These are phyloP conservation scores for Daldinia eschscholtzii DNA, from an alignment of 2,329 filamentous ascomycete genomes.

Conservation along the genomic window DNA sequence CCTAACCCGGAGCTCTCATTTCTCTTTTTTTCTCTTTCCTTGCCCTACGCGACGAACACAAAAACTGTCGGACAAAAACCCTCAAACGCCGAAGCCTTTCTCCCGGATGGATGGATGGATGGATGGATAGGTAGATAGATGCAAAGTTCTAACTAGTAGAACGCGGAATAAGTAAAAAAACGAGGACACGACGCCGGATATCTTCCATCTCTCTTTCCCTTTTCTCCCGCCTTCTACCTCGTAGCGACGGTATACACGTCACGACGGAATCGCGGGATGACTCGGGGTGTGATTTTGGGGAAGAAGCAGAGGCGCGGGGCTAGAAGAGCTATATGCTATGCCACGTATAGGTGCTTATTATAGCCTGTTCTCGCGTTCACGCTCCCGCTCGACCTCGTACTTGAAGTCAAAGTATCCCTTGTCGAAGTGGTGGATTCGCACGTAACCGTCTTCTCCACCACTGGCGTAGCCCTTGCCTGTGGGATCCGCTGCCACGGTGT, in stretches of 20 bases:
- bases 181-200: conserved; percentile 26
- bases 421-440: conserved; percentile 98
- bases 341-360: conserved; percentile 27
- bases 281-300: conserved; percentile 4
- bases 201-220: conserved; percentile 23
- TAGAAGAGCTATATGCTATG: not conserved
- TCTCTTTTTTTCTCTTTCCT: conserved; percentile 21
- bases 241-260: not conserved
- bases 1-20: conserved; percentile 15
- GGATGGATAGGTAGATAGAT: conserved; percentile 20
- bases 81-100: conserved; percentile 48
- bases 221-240: conserved; percentile 3
- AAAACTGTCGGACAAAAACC: conserved; percentile 19
- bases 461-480: conserved; percentile 93
- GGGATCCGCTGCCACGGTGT: conserved; percentile 95
- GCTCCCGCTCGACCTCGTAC: conserved; percentile 97
- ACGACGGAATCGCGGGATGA: not conserved
- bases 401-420: conserved; percentile 98
- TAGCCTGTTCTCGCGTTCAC: conserved; percentile 64
- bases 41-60: conserved; percentile 30
- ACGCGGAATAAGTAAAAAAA: conserved; percentile 38
- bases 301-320: conserved; percentile 3
- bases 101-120: conserved; percentile 46
- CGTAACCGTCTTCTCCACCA: conserved; percentile 98
- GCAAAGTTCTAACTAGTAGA: conserved; percentile 42